phyloP scores from a whole-genome alignment of 2,329 filamentous ascomycete species.

The Coleophoma cylindrospora region DNA sequence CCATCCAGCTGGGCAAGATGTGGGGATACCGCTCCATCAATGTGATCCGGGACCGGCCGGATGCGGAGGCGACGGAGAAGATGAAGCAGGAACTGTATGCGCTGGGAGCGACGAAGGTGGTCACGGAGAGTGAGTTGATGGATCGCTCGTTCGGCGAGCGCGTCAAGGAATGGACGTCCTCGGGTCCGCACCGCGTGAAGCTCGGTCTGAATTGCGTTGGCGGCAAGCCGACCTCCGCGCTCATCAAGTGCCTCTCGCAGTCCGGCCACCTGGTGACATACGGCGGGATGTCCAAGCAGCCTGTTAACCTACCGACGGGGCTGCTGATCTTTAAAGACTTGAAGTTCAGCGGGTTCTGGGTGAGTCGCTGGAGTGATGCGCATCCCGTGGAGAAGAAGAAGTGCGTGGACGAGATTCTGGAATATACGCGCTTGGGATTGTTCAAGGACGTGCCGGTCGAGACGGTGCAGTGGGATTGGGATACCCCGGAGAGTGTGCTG shows the following conservation, averaged over 20 bases:
- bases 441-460: slow-evolving; percentile 84
- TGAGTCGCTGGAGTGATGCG: slow-evolving; percentile 79
- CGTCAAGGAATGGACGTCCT: slow-evolving; percentile 58
- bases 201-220: slow-evolving; percentile 92
- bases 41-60: slow-evolving; percentile 70
- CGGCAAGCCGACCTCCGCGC: slow-evolving; percentile 72
- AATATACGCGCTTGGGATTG: slow-evolving; percentile 66
- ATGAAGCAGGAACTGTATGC: slow-evolving; percentile 55
- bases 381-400: slow-evolving; percentile 68
- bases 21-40: slow-evolving; percentile 94
- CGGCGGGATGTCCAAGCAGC: slow-evolving; percentile 89
- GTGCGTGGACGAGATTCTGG: slow-evolving; percentile 81
- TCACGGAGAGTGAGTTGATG: slow-evolving; percentile 44
- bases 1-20: slow-evolving; percentile 77
- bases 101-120: slow-evolving; percentile 48
- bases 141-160: slow-evolving; percentile 38
- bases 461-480: slow-evolving; percentile 77
- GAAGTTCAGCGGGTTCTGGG: slow-evolving; percentile 89
- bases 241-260: slow-evolving; percentile 69
- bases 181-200: slow-evolving; percentile 65
- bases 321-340: slow-evolving; percentile 93
- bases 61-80: slow-evolving; percentile 56
- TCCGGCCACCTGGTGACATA: slow-evolving; percentile 83
- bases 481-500: slow-evolving; percentile 66
- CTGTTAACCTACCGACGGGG: slow-evolving; percentile 73